Base-by-base conservation (phyloP, 2,329 filamentous ascomycete genomes). In the Cylindrodendrum hubeiense region DNA sequence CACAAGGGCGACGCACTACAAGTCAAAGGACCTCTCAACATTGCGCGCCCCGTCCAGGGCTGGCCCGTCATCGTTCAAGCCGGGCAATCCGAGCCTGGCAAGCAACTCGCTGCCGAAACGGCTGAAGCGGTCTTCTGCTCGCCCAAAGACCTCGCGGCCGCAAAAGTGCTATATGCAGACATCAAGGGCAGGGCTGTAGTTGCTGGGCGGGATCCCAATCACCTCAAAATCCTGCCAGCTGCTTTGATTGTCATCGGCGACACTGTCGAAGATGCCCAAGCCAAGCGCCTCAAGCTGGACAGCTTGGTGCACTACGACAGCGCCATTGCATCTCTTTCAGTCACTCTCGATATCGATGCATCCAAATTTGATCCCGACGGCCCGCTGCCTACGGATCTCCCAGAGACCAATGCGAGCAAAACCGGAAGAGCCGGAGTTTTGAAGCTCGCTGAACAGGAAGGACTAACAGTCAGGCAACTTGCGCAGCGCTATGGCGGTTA, bases 11-110 rank as follows among this genome's bases (percentile, higher is more conserved):
- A 84, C 0, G 19, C 39, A 2, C 55, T 70, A 0, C 30, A 65
- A n/a, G 67, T 71, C 5, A 65, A 22, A 24, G 67, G 67, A 2
- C 85, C 85, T 4, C 67, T 87, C 56, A 87, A 86, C 60, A 86
- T 87, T 56, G 85, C 84, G 1, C 76, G 85, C 0, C 84, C 85
- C 0, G 80, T 85, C 1, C 85, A 87, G 66, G 85, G 85, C 0
- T 86, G 84, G 84, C 85, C 85, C 0, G 85, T 87, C 0, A 86
- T 87, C 63, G 83, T 87, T 1, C 85, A 87, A 60, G 85, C 85
- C 3, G 85, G 85, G 1, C 84, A 86, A 69, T 85, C 83, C 0
- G 85, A 86, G 56, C 84, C 84, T 0, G 85, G 85, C 0, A 75
- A 79, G 28, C 84, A 87, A 65, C 74, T 87, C 3, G 85, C 84